Percentiles rank a stretch among this genome's conserved stretches.
Evolutionary conservation across 1,284 basidiomycete species (phyloP).

Genomic region (Agaricales sp.): DNA sequence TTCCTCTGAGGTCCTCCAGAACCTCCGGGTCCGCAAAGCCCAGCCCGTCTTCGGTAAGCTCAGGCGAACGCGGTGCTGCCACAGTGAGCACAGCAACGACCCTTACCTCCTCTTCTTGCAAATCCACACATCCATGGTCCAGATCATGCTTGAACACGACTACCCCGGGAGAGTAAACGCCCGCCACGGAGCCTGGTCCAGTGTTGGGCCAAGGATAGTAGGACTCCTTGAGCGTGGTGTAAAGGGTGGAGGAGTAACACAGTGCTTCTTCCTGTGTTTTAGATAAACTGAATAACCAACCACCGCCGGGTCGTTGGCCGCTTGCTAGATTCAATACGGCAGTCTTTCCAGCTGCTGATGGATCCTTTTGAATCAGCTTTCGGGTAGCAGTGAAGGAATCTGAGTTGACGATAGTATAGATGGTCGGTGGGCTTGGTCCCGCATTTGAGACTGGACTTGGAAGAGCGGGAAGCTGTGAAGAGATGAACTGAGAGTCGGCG

Average conservation of each 20-base stretch:
- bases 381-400: constrained; percentile 3
- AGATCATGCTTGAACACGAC: constrained; percentile 37
- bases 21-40: constrained; percentile 15
- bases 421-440: not conserved
- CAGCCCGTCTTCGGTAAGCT: constrained; percentile 12
- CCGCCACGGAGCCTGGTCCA: constrained; percentile 27
- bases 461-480: not conserved
- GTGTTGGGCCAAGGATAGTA: constrained; percentile 39
- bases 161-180: constrained; percentile 32
- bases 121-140: constrained; percentile 28
- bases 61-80: constrained; percentile 26
- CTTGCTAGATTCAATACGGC: constrained; percentile 18
- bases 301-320: constrained; percentile 14
- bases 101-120: constrained; percentile 20
- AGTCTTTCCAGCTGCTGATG: constrained; percentile 8
- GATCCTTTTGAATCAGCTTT: not conserved
- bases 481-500: not conserved
- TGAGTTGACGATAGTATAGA: not conserved
- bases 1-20: constrained; percentile 24
- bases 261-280: constrained; percentile 29
- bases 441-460: not conserved
- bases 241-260: constrained; percentile 37
- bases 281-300: constrained; percentile 11
- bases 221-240: constrained; percentile 26
- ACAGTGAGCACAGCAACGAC: constrained; percentile 34